Evolutionary conservation across 257 asterid species (phyloP), one percentile per base, ranked within the genome.

Genomic region (Rhazya stricta): DNA sequence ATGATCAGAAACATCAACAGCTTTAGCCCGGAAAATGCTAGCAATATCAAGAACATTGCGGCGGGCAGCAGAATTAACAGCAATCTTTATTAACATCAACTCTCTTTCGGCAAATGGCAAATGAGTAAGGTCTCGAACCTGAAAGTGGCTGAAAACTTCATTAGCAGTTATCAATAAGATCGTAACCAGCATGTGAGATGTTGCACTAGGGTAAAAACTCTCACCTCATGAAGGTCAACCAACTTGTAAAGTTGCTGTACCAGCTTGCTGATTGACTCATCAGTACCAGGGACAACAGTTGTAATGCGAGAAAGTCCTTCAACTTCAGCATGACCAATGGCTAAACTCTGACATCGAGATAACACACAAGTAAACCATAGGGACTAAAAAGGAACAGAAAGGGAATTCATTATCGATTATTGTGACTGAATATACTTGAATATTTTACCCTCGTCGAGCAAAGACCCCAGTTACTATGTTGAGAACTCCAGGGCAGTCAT

Each of bases 1-100:
- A 85, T 94, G 98, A 83, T 90, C 97, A 78, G 98, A 94, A 76
- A 94, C 97, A 81, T 94, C 98, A 83, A 93, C 94, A 78, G 98
- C 96, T 84, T 89, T 94, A 73, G 98, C 98, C 84, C 98, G 88
- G 81, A 94, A 94, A 81, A 94, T 94, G 85, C 98, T 94, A 45
- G 98, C 98, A 79, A 94, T 94, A 76, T 91, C 98, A 43, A 94
- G 98, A 80, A 94, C 97, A 80, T 87, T 88, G 69, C 98, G 90
- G 3, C 98, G 88, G 29, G 97, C 98, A 73, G 97, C 69, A 71
- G 98, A 88, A 86, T 94, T 91, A 77, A 84, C 98, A 39, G 98
- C 96, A 50, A 94, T 83, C 80, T 94, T 94, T 76, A 94, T 91
- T 75, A 94, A 74, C 97, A 94, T 91, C 81, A 94, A 61, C 81